Base-by-base conservation (phyloP, 306 rosid genomes). In the Corylus americana region DNA sequence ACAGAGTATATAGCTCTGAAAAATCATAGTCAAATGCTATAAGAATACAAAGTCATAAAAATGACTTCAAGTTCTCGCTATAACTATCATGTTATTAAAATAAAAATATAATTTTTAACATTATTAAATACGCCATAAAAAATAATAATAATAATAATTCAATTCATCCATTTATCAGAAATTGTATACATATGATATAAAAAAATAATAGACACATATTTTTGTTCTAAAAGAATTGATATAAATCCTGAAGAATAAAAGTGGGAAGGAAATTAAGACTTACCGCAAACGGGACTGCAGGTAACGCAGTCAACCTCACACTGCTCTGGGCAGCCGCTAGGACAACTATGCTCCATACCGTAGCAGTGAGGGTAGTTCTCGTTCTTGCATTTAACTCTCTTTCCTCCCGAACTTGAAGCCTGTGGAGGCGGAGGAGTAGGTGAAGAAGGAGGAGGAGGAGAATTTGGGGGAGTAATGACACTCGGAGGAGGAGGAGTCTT, bases 241-340 rank as follows among this genome's bases (percentile, higher is more conserved):
- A 31, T 9, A 68, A 25, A 68, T 18, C 29, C 29, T n/a, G 22
- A 67, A 67, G 27, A 68, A 44, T 14, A 18, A 13, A 39, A 39
- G 51, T 42, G 51, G 4, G 4, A 68, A 42, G 27, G 57, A 48
- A 11, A 22, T 22, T 22, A 22, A 50, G 70, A 64, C 80, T 76
- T 55, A 83, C 87, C 63, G 17, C 87, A 83, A 79, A 83, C 78
- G 10, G 87, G 87, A 45, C 83, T 79, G 51, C 87, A 83, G 12
- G 78, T 83, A 16, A 76, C 76, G 50, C 84, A 83, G 72, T 83
- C 83, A 50, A 83, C 79, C 51, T 76, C 75, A 27, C 87, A 83
- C 25, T 83, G 75, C 2, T 79, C 48, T 2, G 76, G 87, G 66
- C 87, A 83, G 37, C 70, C 80, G 39, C 74, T 72, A 5, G 87